Conservation (phyloP, 345 rosid genomes). For the Durio zibethinus region DNA sequence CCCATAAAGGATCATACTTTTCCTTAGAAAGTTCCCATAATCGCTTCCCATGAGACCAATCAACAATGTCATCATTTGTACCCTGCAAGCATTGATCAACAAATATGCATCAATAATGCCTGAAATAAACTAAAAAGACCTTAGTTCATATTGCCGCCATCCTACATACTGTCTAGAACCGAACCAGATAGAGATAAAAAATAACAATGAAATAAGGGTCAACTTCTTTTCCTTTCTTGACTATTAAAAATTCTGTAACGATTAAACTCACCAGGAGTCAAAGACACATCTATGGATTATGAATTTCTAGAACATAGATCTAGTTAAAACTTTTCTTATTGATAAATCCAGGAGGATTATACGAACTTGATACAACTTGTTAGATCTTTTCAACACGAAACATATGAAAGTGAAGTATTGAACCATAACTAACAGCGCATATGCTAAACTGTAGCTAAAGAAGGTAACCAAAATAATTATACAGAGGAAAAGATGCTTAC, state of each 20-base stretch:
- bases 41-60: slow-evolving; percentile 83
- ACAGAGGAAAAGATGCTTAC: slow-evolving; percentile 43
- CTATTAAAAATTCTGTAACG: too few relatives aligned
- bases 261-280: too few relatives aligned
- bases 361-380: background rate
- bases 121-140: background rate
- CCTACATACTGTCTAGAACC: too few relatives aligned
- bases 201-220: too few relatives aligned
- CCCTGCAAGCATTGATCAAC: slow-evolving; percentile 54
- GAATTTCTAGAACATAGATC: too few relatives aligned
- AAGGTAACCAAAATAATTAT: background rate
- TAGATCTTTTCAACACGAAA: background rate
- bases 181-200: background rate
- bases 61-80: slow-evolving; percentile 82
- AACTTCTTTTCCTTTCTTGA: too few relatives aligned
- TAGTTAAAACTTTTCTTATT: too few relatives aligned
- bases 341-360: too few relatives aligned
- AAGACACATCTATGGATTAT: too few relatives aligned
- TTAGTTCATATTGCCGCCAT: too few relatives aligned
- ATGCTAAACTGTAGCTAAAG: background rate
- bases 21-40: slow-evolving; percentile 92
- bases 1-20: slow-evolving; percentile 92
- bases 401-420: background rate
- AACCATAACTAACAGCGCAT: background rate
- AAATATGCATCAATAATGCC: background rate